These are phyloP conservation scores for Eucalyptus cloeziana DNA, from an alignment of 345 rosid genomes.

Conservation along the genomic window DNA sequence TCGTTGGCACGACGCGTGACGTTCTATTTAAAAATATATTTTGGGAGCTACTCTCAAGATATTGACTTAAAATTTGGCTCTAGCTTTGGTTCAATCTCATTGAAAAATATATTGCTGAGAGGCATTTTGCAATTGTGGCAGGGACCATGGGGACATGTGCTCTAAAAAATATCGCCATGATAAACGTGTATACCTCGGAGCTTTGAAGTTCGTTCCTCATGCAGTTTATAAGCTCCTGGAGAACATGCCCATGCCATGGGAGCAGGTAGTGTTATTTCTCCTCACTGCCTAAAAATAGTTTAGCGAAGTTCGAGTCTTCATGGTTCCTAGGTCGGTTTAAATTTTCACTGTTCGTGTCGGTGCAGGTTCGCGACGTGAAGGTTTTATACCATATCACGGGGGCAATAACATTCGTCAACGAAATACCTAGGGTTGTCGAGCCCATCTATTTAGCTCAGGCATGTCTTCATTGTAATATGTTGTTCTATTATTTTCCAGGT, in stretches of 20 bases:
- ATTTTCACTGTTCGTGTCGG: neutral
- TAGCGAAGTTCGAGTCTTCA: neutral
- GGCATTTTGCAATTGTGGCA: conserved; percentile 2
- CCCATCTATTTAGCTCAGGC: conserved; percentile 99
- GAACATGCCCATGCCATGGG: conserved; percentile 99
- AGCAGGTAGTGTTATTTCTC: conserved; percentile 22
- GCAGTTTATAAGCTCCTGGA: conserved; percentile 97
- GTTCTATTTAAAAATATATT: neutral
- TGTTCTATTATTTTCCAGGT: neutral
- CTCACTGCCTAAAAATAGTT: neutral
- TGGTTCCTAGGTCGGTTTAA: neutral
- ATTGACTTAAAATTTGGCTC: neutral
- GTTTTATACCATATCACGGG: conserved; percentile 92
- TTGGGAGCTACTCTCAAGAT: neutral
- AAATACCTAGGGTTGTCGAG: conserved; percentile 98
- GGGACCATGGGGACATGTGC: conserved; percentile 99
- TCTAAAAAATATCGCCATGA: conserved; percentile 94
- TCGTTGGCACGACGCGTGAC: rapidly evolving
- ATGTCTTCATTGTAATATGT: neutral
- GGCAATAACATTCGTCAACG: conserved; percentile 93
- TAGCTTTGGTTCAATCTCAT: neutral
- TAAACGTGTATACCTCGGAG: conserved; percentile 98
- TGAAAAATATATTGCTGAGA: neutral
- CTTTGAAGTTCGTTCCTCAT: conserved; percentile 94
- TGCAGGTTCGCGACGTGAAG: conserved; percentile 86